A percentile compares a stretch with the other conserved stretches of the same genome.
Evolutionary conservation across 495 filamentous ascomycete genomes (phyloP).

Genomic region (Hamigera avellanea): DNA sequence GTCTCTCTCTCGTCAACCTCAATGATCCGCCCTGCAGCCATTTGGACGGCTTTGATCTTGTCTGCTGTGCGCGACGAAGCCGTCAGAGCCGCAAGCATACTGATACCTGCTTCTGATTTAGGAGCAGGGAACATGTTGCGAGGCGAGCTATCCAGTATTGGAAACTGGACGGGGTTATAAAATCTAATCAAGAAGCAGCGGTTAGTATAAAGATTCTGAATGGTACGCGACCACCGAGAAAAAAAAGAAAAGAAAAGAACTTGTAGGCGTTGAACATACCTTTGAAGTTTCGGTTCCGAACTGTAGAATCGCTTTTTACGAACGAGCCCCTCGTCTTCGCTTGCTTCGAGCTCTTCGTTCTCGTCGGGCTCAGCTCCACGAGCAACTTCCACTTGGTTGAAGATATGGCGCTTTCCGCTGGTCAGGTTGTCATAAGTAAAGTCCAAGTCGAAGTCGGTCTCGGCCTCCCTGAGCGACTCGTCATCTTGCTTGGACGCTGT

Average conservation of each 20-base stretch:
- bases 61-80: constrained; percentile 60
- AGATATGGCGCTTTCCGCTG: constrained; percentile 40
- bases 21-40: constrained; percentile 44
- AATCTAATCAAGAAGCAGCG: constrained; percentile 31
- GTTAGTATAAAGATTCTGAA: not conserved
- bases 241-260: constrained; percentile 2
- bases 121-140: constrained; percentile 43
- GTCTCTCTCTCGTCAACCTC: constrained; percentile 70
- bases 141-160: constrained; percentile 75
- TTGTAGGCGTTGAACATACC: no score
- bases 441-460: constrained; percentile 44
- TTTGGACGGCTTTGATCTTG: constrained; percentile 54
- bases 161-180: constrained; percentile 51
- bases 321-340: constrained; percentile 17
- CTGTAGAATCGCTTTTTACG: constrained; percentile 26
- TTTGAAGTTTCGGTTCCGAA: constrained; percentile 43
- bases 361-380: constrained; percentile 30
- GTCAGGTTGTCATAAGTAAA: constrained; percentile 37
- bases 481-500: not conserved
- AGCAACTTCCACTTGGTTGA: constrained; percentile 44
- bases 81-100: constrained; percentile 54
- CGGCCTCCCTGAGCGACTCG: constrained; percentile 5
- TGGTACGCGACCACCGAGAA: no score
- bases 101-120: constrained; percentile 29
- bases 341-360: constrained; percentile 15